phyloP scores from a whole-genome alignment of 805 yeast genomes.

The Schizosaccharomyces osmophilus region DNA sequence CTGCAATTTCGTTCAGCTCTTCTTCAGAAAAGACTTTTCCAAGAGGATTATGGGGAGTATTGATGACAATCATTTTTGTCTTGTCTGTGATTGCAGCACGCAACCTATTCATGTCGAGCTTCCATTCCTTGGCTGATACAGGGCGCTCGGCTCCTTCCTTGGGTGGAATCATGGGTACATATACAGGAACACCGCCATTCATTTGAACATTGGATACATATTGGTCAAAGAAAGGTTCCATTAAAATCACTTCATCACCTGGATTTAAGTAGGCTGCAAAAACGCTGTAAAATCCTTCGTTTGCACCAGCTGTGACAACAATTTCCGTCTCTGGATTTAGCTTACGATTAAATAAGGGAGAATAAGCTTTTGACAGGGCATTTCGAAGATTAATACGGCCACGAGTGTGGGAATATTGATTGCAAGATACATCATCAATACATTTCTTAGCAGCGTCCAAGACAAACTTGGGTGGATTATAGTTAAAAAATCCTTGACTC shows the following conservation, averaged over 20 bases:
- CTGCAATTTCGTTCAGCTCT: constrained; percentile 55
- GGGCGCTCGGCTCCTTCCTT: constrained; percentile 33
- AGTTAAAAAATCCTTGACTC: constrained; percentile 94
- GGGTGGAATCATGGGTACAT: constrained; percentile 73
- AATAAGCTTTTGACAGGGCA: constrained; percentile 47
- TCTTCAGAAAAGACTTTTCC: constrained; percentile 63
- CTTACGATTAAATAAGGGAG: constrained; percentile 35
- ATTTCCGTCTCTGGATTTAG: constrained; percentile 35
- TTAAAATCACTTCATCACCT: constrained; percentile 88
- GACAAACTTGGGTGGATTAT: constrained; percentile 87
- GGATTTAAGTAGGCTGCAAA: constrained; percentile 62
- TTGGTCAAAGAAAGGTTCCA: constrained; percentile 93
- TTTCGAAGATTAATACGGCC: constrained; percentile 60
- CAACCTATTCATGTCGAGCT: constrained; percentile 52
- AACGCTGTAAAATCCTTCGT: constrained; percentile 64
- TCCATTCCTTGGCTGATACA: constrained; percentile 72
- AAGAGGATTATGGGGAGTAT: constrained; percentile 90
- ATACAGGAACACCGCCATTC: constrained; percentile 77
- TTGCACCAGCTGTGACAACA: constrained; percentile 84
- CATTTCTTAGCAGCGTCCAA: constrained; percentile 59
- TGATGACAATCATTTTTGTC: constrained; percentile 69
- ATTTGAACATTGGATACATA: constrained; percentile 82
- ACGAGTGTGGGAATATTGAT: constrained; percentile 79
- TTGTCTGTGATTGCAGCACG: constrained; percentile 43
- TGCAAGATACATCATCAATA: constrained; percentile 43